Percentiles rank a stretch among this genome's conserved stretches.
Evolutionary conservation across 2,329 filamentous ascomycete species (phyloP).

Genomic region (Juglanconis sp.): DNA sequence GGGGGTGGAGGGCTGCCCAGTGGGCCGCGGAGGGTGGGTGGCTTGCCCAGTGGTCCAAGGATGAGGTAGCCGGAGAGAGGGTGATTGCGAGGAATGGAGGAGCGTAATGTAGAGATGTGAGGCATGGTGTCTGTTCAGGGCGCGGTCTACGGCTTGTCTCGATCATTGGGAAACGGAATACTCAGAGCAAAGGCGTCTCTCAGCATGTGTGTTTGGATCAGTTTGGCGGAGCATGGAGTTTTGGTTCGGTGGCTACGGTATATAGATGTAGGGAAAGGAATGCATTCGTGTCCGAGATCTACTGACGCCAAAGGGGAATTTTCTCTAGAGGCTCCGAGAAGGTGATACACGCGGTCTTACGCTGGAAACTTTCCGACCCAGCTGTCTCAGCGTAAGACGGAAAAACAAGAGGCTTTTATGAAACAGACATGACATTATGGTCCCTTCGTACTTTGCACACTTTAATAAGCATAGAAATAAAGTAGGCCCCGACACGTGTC

Average conservation of each 20-base stretch:
- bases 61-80: constrained; percentile 32
- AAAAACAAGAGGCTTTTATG: neutral
- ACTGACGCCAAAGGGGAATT: no score
- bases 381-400: neutral
- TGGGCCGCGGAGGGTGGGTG: constrained; percentile 38
- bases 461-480: no score
- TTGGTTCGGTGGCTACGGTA: neutral
- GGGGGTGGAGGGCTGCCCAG: constrained; percentile 40
- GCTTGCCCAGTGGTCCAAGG: constrained; percentile 33
- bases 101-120: neutral
- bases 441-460: no score
- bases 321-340: no score
- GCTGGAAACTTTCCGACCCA: neutral
- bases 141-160: neutral
- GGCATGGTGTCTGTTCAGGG: neutral
- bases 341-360: neutral
- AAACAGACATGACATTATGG: neutral
- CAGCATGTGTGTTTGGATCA: constrained; percentile 1
- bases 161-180: neutral
- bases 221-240: constrained; percentile 1
- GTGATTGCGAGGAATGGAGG: neutral
- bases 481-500: neutral
- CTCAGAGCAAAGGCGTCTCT: neutral
- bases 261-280: neutral
- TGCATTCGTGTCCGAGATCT: neutral